Percentiles rank a stretch among this genome's conserved stretches.
phyloP scores from a whole-genome alignment of 2,329 filamentous ascomycete species.

The Cordyceps fumosorosea region DNA sequence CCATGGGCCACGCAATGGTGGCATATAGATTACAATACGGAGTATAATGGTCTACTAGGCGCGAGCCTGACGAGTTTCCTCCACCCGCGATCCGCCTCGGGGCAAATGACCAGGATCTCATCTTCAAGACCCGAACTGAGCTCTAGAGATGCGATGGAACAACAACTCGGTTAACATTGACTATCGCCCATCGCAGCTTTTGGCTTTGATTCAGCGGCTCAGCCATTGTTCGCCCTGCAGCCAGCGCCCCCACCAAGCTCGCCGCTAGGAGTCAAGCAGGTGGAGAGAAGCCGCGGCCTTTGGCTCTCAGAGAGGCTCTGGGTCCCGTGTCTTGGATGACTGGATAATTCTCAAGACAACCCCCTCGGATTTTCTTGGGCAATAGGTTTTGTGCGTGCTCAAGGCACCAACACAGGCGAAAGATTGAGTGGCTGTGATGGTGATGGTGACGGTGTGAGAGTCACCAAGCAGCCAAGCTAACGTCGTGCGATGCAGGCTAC shows the following conservation, averaged over 20 bases:
- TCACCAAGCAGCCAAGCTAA: not conserved
- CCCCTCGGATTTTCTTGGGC: not conserved
- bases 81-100: not conserved
- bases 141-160: not conserved
- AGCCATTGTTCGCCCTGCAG: slow-evolving; percentile 13
- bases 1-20: not conserved
- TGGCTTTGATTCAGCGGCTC: slow-evolving; percentile 2
- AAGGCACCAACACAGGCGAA: not conserved
- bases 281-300: not conserved
- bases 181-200: not conserved
- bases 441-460: not conserved
- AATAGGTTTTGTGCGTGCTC: not conserved
- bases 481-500: not conserved
- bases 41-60: not conserved
- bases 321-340: not conserved
- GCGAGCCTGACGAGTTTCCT: not conserved
- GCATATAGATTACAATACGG: not conserved
- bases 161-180: not conserved
- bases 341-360: slow-evolving; percentile 1
- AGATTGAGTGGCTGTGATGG: not conserved
- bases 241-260: not conserved
- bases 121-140: not conserved
- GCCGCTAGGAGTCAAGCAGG: not conserved
- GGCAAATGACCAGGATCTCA: not conserved
- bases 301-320: no score